These are phyloP conservation scores for Parafenestella ontariensis DNA, from an alignment of 2,329 filamentous ascomycete genomes.

Conservation along the genomic window DNA sequence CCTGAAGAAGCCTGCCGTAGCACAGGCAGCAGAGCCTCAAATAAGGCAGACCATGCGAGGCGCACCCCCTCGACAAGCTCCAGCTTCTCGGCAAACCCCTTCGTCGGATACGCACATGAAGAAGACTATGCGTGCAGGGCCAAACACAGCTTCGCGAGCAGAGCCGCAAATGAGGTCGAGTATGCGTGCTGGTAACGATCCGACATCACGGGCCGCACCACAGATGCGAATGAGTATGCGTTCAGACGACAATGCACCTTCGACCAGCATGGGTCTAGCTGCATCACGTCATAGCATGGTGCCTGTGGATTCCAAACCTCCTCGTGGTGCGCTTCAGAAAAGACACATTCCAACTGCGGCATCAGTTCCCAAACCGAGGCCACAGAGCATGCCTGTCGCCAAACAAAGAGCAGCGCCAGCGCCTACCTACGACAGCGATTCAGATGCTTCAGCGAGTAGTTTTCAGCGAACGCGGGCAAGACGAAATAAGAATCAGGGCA, in stretches of 20 bases:
- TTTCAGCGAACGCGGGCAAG: constrained; percentile 70
- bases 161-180: background rate
- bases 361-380: constrained; percentile 27
- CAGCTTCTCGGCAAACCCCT: background rate
- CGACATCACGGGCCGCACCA: background rate
- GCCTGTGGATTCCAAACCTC: constrained; percentile 30
- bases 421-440: constrained; percentile 50
- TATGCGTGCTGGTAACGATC: background rate
- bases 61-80: constrained; percentile 5
- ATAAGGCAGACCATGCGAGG: constrained; percentile 14
- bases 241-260: constrained; percentile 34
- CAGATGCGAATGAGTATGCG: constrained; percentile 51
- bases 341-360: constrained; percentile 44
- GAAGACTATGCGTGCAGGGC: constrained; percentile 40
- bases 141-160: background rate
- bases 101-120: constrained; percentile 39
- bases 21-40: constrained; percentile 23
- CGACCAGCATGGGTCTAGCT: constrained; percentile 36
- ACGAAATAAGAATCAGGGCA: constrained; percentile 46
- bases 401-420: constrained; percentile 25
- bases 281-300: constrained; percentile 45
- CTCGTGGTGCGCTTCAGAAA: constrained; percentile 49
- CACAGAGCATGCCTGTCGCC: constrained; percentile 34
- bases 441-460: constrained; percentile 68
- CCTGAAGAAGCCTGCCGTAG: constrained; percentile 48